Conservation (phyloP, 768 basidiomycete genomes). For the Kwoniella botswanensis region DNA sequence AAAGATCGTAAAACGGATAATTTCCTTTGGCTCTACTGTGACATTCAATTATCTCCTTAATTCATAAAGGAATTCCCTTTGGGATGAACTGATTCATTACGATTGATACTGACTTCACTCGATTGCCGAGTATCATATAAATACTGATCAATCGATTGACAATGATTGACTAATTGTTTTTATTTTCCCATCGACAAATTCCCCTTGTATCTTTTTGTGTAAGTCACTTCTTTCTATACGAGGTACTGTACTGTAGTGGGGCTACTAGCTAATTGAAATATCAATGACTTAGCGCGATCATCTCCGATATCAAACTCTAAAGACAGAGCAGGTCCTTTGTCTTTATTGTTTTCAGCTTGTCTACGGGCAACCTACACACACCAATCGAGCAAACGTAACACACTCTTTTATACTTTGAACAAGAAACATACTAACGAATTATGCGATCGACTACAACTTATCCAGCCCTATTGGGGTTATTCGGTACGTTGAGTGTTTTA, state of each 20-base stretch:
- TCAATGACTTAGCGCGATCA: neutral
- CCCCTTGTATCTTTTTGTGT: neutral
- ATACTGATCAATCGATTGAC: neutral
- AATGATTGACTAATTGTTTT: neutral
- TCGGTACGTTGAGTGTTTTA: conserved; percentile 3
- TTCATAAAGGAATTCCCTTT: too few species aligned
- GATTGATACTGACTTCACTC: neutral
- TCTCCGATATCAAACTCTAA: neutral
- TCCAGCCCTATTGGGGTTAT: neutral
- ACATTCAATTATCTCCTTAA: too few species aligned
- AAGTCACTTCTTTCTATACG: neutral
- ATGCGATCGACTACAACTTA: neutral
- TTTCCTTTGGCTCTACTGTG: too few species aligned
- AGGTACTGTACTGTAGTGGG: neutral
- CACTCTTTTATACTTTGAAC: neutral
- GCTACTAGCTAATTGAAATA: neutral
- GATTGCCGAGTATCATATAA: neutral
- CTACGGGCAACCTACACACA: neutral
- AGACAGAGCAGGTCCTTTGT: conserved; percentile 11
- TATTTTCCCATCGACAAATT: neutral
- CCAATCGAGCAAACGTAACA: neutral
- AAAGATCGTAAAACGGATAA: too few species aligned
- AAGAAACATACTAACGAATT: neutral
- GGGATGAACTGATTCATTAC: too few species aligned
- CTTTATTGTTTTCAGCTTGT: neutral